These are phyloP conservation scores for Exophiala spinifera DNA, from an alignment of 2,329 filamentous ascomycete species.

Conservation along the genomic window DNA sequence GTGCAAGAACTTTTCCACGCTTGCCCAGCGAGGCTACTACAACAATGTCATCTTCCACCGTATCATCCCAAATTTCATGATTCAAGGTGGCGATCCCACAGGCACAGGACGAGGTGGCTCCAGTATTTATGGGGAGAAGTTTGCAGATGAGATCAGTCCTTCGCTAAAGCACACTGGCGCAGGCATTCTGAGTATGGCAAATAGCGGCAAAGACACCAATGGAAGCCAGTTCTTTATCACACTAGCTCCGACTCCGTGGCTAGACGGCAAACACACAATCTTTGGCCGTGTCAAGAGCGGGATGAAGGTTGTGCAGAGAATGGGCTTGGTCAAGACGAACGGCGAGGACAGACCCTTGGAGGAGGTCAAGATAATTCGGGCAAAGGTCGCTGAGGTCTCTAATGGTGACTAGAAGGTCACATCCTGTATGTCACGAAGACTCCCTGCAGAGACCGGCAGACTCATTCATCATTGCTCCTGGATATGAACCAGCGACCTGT, in stretches of 20 bases:
- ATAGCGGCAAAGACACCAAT: constrained; percentile 88
- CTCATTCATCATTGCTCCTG: too few relatives aligned
- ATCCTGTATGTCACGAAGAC: too few relatives aligned
- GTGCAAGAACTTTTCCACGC: constrained; percentile 81
- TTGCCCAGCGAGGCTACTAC: constrained; percentile 83
- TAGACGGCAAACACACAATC: constrained; percentile 96
- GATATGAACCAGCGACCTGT: too few relatives aligned
- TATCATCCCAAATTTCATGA: constrained; percentile 94
- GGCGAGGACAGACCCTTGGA: constrained; percentile 76
- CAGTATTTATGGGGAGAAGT: constrained; percentile 89
- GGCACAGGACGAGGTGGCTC: constrained; percentile 85
- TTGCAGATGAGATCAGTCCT: constrained; percentile 83
- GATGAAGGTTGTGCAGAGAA: constrained; percentile 76
- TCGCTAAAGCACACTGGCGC: constrained; percentile 86
- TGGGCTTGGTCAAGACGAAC: constrained; percentile 84
- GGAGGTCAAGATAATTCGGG: constrained; percentile 75
- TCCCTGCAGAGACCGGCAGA: too few relatives aligned
- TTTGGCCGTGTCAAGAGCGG: constrained; percentile 87
- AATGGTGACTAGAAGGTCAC: constrained; percentile 8
- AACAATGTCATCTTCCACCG: constrained; percentile 83
- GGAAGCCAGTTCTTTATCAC: constrained; percentile 96
- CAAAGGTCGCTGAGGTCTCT: constrained; percentile 60
- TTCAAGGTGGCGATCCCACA: constrained; percentile 90
- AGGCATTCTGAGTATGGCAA: constrained; percentile 94
- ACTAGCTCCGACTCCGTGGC: constrained; percentile 87